A percentile compares a stretch with the other conserved stretches of the same genome.
Evolutionary conservation across 2,329 filamentous ascomycete genomes (phyloP).

Genomic region (Dactylellina leptospora): DNA sequence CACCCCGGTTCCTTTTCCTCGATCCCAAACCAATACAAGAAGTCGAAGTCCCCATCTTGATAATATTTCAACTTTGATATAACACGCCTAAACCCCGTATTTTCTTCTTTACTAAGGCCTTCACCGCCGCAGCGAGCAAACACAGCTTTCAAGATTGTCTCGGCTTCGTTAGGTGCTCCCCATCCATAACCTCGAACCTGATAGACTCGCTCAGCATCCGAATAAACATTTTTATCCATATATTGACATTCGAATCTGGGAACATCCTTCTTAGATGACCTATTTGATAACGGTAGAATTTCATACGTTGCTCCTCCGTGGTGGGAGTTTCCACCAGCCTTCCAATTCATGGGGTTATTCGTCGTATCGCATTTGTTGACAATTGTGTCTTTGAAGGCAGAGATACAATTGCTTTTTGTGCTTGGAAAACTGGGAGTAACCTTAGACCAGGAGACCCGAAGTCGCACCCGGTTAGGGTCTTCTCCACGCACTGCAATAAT

Average conservation of each 20-base stretch:
- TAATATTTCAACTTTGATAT: not conserved
- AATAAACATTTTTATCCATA: not conserved
- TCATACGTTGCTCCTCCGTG: not conserved
- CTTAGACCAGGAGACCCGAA: no score
- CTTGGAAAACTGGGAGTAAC: no score
- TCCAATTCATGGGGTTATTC: no score
- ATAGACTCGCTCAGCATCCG: not conserved
- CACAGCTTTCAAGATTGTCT: not conserved
- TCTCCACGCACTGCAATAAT: no score
- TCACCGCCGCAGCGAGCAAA: not conserved
- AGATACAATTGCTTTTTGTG: no score
- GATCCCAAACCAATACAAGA: slow-evolving; percentile 10
- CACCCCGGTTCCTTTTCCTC: not conserved
- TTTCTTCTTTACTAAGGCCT: not conserved
- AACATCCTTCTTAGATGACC: not conserved
- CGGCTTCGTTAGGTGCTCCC: not conserved
- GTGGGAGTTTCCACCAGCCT: not conserved
- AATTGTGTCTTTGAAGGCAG: no score
- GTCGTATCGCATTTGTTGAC: no score
- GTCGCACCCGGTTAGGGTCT: no score
- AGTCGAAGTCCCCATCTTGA: not conserved
- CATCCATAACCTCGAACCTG: slow-evolving; percentile 16
- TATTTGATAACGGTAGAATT: not conserved
- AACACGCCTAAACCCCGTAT: slow-evolving; percentile 4
- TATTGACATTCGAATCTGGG: slow-evolving; percentile 5